These are phyloP conservation scores for Chenopodium quinoa DNA, from an alignment of 148 eudicot species.

Conservation along the genomic window DNA sequence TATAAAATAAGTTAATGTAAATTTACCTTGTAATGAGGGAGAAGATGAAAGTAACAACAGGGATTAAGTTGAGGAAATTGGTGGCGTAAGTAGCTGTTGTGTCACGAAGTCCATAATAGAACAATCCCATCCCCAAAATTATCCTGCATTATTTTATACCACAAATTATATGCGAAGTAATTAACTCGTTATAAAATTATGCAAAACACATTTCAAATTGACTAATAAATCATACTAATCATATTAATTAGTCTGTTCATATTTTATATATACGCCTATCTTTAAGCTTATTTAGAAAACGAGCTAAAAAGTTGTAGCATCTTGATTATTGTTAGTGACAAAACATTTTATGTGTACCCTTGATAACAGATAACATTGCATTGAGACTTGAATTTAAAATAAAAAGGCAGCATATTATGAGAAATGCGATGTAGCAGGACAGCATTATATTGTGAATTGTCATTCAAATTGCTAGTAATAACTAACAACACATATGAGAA, in stretches of 20 bases:
- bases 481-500: not conserved
- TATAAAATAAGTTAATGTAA: not conserved
- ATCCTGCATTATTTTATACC: constrained; percentile 29
- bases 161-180: not conserved
- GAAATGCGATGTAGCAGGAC: not conserved
- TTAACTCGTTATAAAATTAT: too few relatives aligned
- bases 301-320: too few relatives aligned
- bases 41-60: constrained; percentile 53
- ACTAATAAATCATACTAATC: too few relatives aligned
- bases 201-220: too few relatives aligned
- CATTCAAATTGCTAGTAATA: not conserved
- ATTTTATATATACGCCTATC: too few relatives aligned
- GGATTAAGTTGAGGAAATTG: constrained; percentile 63
- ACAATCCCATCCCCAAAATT: constrained; percentile 58
- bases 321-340: too few relatives aligned
- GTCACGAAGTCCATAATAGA: constrained; percentile 55
- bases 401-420: not conserved
- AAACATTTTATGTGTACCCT: too few relatives aligned
- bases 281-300: too few relatives aligned
- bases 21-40: constrained; percentile 45
- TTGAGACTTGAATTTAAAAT: too few relatives aligned
- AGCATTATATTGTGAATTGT: not conserved
- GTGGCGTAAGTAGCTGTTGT: constrained; percentile 71
- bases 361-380: too few relatives aligned
- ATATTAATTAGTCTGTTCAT: too few relatives aligned